phyloP scores from a whole-genome alignment of 768 basidiomycete genomes.

The Mycena rebaudengoi region DNA sequence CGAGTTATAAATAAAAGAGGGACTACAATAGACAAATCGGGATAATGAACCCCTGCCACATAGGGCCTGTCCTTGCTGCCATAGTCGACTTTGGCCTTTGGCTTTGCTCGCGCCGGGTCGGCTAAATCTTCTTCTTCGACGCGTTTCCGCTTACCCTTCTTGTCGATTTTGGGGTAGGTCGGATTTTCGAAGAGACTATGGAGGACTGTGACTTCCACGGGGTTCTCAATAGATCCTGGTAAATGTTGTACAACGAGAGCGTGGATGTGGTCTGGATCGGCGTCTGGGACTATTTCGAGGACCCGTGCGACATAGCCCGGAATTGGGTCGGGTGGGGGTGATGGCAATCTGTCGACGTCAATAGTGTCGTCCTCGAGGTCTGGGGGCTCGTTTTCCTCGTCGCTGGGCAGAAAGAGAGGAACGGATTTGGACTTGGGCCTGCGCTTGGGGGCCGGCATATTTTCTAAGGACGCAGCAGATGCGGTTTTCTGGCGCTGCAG shows the following conservation, averaged over 20 bases:
- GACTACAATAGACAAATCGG: slow-evolving; percentile 58
- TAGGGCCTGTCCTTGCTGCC: slow-evolving; percentile 52
- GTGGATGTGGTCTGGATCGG: slow-evolving; percentile 62
- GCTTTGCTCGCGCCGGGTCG: slow-evolving; percentile 28
- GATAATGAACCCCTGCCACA: slow-evolving; percentile 55
- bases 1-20: too few relatives aligned
- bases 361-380: background rate
- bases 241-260: slow-evolving; percentile 56
- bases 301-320: slow-evolving; percentile 54
- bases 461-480: slow-evolving; percentile 17
- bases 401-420: slow-evolving; percentile 47
- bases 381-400: slow-evolving; percentile 46
- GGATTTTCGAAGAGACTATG: slow-evolving; percentile 70
- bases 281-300: slow-evolving; percentile 77
- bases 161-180: slow-evolving; percentile 63
- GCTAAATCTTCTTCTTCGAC: slow-evolving; percentile 43
- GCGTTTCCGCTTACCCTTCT: slow-evolving; percentile 42
- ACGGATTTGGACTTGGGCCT: slow-evolving; percentile 10
- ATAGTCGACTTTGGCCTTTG: slow-evolving; percentile 64
- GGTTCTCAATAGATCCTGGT: slow-evolving; percentile 42
- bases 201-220: slow-evolving; percentile 64
- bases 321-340: slow-evolving; percentile 30
- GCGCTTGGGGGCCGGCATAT: slow-evolving; percentile 14
- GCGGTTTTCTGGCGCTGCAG: slow-evolving; percentile 11
- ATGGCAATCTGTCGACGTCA: slow-evolving; percentile 1